These are phyloP conservation scores for Discostella pseudostelligera DNA, from an alignment of 108 stramenopile genomes.

Conservation along the genomic window DNA sequence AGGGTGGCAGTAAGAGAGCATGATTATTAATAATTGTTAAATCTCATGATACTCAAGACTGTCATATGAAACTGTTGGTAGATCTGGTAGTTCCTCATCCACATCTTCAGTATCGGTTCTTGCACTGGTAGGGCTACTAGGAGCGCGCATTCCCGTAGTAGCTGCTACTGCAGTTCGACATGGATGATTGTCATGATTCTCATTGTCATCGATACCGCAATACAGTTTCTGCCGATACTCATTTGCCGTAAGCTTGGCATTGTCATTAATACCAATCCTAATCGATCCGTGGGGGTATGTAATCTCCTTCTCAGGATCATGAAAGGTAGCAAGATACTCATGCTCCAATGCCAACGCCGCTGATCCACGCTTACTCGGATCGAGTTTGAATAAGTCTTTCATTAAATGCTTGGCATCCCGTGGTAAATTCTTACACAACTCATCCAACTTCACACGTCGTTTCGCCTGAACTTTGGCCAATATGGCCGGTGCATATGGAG, in stretches of 20 bases:
- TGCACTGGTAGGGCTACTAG: not conserved
- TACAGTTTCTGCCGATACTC: constrained; percentile 50
- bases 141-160: not conserved
- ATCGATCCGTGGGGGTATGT: constrained; percentile 47
- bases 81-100: constrained; percentile 4
- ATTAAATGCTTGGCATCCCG: constrained; percentile 66
- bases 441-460: constrained; percentile 48
- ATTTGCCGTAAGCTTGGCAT: constrained; percentile 45
- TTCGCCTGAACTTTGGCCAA: constrained; percentile 57
- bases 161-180: too few species aligned
- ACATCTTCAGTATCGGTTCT: not conserved
- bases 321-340: constrained; percentile 77
- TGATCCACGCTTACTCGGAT: constrained; percentile 65
- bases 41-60: constrained; percentile 3
- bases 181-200: constrained; percentile 14
- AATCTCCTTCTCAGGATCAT: constrained; percentile 67
- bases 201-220: constrained; percentile 24
- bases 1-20: constrained; percentile 1
- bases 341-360: constrained; percentile 71
- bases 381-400: constrained; percentile 62
- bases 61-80: constrained; percentile 11
- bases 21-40: not conserved
- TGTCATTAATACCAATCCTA: constrained; percentile 48
- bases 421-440: constrained; percentile 72
- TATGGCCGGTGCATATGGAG: constrained; percentile 66